phyloP scores from a whole-genome alignment of 352 stramenopile species.

The Blastocystis sp. region DNA sequence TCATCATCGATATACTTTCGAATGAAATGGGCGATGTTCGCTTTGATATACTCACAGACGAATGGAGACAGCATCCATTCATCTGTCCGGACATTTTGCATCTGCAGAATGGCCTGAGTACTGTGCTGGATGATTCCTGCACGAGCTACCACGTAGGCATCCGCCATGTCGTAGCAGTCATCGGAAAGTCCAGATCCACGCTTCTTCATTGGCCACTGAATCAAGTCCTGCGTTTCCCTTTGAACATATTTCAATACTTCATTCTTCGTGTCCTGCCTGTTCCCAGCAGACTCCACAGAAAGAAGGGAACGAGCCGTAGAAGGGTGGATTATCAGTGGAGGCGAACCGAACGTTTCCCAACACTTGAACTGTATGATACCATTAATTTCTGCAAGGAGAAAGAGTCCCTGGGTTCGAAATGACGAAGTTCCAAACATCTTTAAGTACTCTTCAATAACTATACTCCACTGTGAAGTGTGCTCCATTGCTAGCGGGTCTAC shows the following conservation, averaged over 20 bases:
- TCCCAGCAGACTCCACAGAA: not conserved
- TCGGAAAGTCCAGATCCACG: not conserved
- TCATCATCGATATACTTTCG: not conserved
- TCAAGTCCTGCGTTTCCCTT: not conserved
- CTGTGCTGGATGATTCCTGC: not conserved
- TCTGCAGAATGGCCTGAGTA: not conserved
- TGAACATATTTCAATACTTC: constrained; percentile 25
- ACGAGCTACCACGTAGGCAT: constrained; percentile 22
- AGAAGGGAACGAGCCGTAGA: constrained; percentile 17
- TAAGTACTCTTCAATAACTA: constrained; percentile 36
- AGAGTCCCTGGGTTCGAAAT: constrained; percentile 39
- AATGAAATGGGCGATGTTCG: not conserved
- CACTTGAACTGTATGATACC: constrained; percentile 24
- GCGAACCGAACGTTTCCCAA: not conserved
- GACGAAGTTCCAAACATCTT: not conserved
- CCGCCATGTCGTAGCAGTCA: constrained; percentile 57
- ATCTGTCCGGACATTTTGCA: not conserved
- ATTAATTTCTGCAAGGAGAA: constrained; percentile 51
- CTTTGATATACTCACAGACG: constrained; percentile 3
- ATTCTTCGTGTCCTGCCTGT: constrained; percentile 20
- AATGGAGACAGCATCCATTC: not conserved
- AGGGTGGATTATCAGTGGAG: not conserved
- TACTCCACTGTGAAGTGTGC: not conserved
- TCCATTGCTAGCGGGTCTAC: not conserved
- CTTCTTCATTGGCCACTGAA: constrained; percentile 14